phyloP scores from a whole-genome alignment of 148 eudicot genomes.

The Dianthus caryophyllus region DNA sequence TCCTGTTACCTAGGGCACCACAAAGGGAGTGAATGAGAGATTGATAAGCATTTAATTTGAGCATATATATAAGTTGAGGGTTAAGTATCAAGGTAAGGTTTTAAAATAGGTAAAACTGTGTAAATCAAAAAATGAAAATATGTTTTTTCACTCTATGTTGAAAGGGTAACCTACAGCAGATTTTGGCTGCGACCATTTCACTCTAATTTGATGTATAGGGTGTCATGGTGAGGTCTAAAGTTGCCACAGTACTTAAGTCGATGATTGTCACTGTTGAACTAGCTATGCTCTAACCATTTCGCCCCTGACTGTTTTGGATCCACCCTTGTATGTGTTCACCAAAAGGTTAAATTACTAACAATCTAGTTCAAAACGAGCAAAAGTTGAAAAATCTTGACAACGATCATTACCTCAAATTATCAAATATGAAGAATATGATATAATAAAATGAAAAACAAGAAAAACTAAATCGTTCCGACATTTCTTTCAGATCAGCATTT shows the following conservation, averaged over 20 bases:
- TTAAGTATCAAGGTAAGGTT: background rate
- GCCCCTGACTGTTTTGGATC: background rate
- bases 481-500: background rate
- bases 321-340: background rate
- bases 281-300: background rate
- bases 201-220: background rate
- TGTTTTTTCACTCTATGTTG: background rate
- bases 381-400: background rate
- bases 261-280: background rate
- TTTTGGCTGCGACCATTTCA: background rate
- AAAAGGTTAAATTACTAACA: background rate
- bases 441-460: background rate
- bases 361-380: background rate
- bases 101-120: background rate
- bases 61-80: background rate
- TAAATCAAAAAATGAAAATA: background rate
- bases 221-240: background rate
- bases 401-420: background rate
- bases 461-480: background rate
- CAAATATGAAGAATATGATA: background rate
- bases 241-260: background rate
- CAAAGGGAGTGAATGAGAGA: background rate
- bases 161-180: background rate
- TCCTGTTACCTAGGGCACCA: background rate
- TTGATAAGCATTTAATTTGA: background rate